Conservation (phyloP, 495 filamentous ascomycete species). For the Trichoderma reesei region DNA sequence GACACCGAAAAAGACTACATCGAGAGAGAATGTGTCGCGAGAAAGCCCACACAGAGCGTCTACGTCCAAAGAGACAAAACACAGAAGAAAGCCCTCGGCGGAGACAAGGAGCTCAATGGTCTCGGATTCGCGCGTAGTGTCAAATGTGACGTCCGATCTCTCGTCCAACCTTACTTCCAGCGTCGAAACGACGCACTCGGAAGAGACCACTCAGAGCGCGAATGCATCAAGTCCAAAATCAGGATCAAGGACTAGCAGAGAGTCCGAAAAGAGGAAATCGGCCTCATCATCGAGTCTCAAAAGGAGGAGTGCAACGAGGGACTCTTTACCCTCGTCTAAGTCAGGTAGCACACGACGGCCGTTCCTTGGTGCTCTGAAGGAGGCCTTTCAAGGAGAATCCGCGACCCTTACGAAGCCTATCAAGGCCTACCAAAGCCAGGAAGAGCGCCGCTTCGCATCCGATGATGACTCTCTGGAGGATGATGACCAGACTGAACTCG, state of each 20-base stretch:
- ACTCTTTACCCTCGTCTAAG: conserved; percentile 31
- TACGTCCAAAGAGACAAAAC: neutral
- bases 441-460: conserved; percentile 19
- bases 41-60: neutral
- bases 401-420: conserved; percentile 31
- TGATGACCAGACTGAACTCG: conserved; percentile 12
- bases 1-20: neutral
- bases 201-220: neutral
- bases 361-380: conserved; percentile 40
- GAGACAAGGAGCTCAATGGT: neutral
- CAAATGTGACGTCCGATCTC: neutral
- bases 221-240: neutral
- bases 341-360: conserved; percentile 24
- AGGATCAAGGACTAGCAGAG: conserved; percentile 11
- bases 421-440: conserved; percentile 34
- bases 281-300: conserved; percentile 28
- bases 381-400: conserved; percentile 48
- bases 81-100: neutral
- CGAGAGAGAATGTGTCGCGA: neutral
- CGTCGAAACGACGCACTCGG: conserved; percentile 5
- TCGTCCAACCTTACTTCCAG: neutral
- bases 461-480: conserved; percentile 23
- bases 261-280: conserved; percentile 17
- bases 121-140: neutral
- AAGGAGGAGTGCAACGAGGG: conserved; percentile 39